Evolutionary conservation across 2,329 filamentous ascomycete species (phyloP), one percentile per base, ranked within the genome.

Genomic region (Aspergillus terreus): DNA sequence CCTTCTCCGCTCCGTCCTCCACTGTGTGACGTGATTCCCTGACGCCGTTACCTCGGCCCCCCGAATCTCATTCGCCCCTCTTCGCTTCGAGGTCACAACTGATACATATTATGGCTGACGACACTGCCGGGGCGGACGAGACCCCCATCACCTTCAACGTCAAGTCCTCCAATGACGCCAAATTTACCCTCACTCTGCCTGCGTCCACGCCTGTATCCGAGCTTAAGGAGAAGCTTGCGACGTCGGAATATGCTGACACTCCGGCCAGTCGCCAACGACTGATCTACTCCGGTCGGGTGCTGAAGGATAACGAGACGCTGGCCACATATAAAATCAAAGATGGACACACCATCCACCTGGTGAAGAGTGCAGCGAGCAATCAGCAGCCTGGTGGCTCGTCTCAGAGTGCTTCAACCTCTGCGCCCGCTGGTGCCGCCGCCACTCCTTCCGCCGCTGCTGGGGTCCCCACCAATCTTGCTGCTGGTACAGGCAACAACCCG

Each of bases 271-370:
- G 91, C 61, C 92, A 97, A 76, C 89, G 94, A 55, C 80, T 99
- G 58, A 99, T 99, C 75, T 99, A 97, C 78, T 96, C 92, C 5
- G 94, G 94, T 48, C 87, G 92, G 55, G 92, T 99, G 55, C 84
- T 99, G 76, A 99, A 97, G 78, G 94, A 99, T 70, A 84, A 87
- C 53, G 92, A 99, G 63, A 86, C 88, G 0, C 77, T 99, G 41
- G 84, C 81, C 58, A 83, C 84, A 51, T 95, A 95, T 78, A 97
- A 96, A 79, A 92, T 99, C 73, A 96, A 96, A 79, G 81, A 90
- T 58, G 91, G 92, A 58, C 94, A 97, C 73, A 97, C 92, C 15
- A 85, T 99, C 62, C 94, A 99, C 71, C 82, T 99, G 64, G 94
- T 99, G 64, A 96, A 95, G 79, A 95, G 91, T 68, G 92, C 94